Percentiles rank a stretch among this genome's conserved stretches.
Evolutionary conservation across 2,329 filamentous ascomycete genomes (phyloP).

Genomic region (Stemphylium beticola): DNA sequence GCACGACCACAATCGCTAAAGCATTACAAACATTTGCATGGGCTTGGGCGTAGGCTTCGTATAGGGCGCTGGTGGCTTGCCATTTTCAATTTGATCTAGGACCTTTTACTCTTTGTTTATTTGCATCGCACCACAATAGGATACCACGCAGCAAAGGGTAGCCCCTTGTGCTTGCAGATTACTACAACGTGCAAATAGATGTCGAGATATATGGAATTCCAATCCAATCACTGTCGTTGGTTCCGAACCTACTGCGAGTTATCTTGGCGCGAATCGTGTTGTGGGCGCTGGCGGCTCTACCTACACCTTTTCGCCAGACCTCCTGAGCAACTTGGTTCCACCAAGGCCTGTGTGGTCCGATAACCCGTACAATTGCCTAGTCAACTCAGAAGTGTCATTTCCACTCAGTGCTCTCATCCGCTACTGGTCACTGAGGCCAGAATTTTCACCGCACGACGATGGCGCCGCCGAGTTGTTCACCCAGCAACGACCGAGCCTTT

Average conservation of each 20-base stretch:
- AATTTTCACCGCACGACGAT: not conserved
- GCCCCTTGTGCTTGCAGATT: not conserved
- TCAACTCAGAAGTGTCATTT: no score
- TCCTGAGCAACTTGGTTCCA: no score
- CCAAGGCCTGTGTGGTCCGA: no score
- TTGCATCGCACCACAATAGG: not conserved
- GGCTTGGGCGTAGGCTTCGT: not conserved
- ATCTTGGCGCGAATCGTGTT: no score
- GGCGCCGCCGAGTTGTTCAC: not conserved
- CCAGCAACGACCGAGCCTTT: not conserved
- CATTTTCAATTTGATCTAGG: slow-evolving; percentile 1
- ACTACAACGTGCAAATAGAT: not conserved
- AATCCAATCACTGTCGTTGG: no score
- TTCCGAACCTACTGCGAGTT: no score
- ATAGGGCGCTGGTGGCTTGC: slow-evolving; percentile 1
- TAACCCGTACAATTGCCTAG: no score
- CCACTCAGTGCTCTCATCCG: no score
- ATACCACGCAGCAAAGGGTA: slow-evolving; percentile 6
- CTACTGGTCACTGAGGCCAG: not conserved
- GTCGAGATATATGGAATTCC: no score
- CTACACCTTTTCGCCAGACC: no score
- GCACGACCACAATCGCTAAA: not conserved
- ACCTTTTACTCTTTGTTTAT: not conserved
- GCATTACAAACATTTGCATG: not conserved
- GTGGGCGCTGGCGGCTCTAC: no score